These are phyloP conservation scores for Colletotrichum tropicicola DNA, from an alignment of 2,329 filamentous ascomycete genomes.

Conservation along the genomic window DNA sequence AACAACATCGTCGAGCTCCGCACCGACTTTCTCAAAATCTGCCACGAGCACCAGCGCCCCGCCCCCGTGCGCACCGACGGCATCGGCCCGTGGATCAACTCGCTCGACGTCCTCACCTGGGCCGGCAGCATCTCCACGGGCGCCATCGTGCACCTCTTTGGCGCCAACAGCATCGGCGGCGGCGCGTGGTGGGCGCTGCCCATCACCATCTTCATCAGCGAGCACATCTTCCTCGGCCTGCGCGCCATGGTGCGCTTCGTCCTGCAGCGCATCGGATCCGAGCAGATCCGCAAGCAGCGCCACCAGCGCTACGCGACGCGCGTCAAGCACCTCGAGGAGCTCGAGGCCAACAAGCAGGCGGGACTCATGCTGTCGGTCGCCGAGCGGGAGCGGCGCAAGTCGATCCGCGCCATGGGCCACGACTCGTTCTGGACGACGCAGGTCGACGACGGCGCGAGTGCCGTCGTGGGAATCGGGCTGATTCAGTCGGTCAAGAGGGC, in stretches of 20 bases:
- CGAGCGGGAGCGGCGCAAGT: conserved; percentile 49
- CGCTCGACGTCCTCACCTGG: conserved; percentile 75
- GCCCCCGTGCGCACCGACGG: conserved; percentile 75
- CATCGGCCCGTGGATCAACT: conserved; percentile 78
- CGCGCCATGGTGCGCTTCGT: conserved; percentile 51
- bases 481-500: conserved; percentile 41
- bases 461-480: conserved; percentile 42
- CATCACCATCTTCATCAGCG: conserved; percentile 76
- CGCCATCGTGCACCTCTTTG: conserved; percentile 79
- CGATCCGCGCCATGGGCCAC: conserved; percentile 40
- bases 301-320: conserved; percentile 48
- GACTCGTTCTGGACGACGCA: conserved; percentile 54
- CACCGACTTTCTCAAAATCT: conserved; percentile 81
- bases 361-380: conserved; percentile 43
- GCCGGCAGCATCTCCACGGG: conserved; percentile 77
- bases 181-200: conserved; percentile 73
- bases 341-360: conserved; percentile 47
- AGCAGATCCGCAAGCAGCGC: conserved; percentile 50
- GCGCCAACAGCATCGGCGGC: conserved; percentile 58
- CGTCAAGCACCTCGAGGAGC: conserved; percentile 47
- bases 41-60: conserved; percentile 76
- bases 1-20: conserved; percentile 84
- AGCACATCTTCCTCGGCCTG: conserved; percentile 75
- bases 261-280: conserved; percentile 48
- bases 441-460: conserved; percentile 47